A percentile compares a stretch with the other conserved stretches of the same genome.
Conservation (phyloP, 352 stramenopile genomes). For the Achlya hypogyna region DNA sequence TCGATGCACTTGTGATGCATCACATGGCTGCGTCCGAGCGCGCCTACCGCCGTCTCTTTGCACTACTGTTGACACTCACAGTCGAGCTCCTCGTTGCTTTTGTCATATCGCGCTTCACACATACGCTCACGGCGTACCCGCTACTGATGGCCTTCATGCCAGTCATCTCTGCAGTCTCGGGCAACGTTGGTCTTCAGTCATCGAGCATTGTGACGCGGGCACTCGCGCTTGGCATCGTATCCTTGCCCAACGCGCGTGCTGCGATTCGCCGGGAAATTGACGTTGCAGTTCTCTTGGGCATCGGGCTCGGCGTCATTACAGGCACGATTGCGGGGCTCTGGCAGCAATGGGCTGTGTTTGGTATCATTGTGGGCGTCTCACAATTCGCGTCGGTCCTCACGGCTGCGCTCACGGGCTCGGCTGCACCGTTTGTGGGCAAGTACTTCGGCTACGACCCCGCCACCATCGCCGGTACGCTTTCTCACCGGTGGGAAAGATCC, state of each 20-base stretch:
- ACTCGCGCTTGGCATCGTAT: neutral
- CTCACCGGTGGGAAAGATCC: neutral
- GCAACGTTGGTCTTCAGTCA: constrained; percentile 11
- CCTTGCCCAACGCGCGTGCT: neutral
- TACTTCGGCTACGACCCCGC: constrained; percentile 9
- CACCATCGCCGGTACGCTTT: neutral
- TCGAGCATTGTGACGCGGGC: constrained; percentile 14
- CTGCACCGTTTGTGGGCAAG: constrained; percentile 6
- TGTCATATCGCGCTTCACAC: constrained; percentile 11
- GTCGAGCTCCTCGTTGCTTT: constrained; percentile 11
- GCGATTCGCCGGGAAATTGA: neutral
- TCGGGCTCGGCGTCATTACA: neutral
- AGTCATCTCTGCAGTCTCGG: constrained; percentile 14
- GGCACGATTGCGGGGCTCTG: constrained; percentile 6
- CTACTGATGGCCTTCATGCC: constrained; percentile 17
- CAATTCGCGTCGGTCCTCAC: constrained; percentile 13
- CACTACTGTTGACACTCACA: neutral
- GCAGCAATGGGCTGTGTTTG: constrained; percentile 16
- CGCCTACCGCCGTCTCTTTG: neutral
- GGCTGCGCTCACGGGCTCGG: constrained; percentile 1
- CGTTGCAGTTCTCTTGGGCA: neutral
- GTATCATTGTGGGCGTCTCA: constrained; percentile 2
- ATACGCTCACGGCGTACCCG: constrained; percentile 1
- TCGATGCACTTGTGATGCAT: neutral
- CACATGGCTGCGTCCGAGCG: neutral